phyloP scores from a whole-genome alignment of 768 basidiomycete genomes.

The Mrakia frigida region DNA sequence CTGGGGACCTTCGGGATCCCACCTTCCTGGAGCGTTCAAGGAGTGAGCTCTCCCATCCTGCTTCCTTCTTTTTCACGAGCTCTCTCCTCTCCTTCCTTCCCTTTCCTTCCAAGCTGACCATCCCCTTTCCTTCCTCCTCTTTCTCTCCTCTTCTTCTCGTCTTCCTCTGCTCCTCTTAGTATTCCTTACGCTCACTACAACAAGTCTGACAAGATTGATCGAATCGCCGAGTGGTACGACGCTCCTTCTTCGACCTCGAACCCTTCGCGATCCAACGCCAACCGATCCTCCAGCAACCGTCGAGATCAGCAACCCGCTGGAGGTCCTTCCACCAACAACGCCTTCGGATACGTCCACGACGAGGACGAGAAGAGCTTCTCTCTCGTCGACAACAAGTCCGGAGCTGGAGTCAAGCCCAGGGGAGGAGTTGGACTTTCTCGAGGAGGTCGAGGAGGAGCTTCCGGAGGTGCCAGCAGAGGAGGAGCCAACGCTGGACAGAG shows the following conservation, averaged over 20 bases:
- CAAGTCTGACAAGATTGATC: constrained; percentile 96
- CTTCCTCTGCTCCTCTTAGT: constrained; percentile 35
- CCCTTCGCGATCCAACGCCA: constrained; percentile 9
- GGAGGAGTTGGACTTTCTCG: constrained; percentile 35
- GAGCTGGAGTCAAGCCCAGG: constrained; percentile 34
- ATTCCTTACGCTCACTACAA: constrained; percentile 98
- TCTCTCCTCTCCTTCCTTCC: constrained; percentile 3
- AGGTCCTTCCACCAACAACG: constrained; percentile 59
- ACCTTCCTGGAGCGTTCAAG: constrained; percentile 84
- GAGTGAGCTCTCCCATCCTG: constrained; percentile 49
- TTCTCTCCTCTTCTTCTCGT: background rate
- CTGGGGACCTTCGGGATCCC: constrained; percentile 74
- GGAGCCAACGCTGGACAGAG: constrained; percentile 46
- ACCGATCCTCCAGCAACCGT: constrained; percentile 23
- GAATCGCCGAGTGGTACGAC: constrained; percentile 97
- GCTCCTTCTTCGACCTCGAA: constrained; percentile 20
- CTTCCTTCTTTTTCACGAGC: constrained; percentile 21
- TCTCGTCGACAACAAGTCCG: constrained; percentile 72
- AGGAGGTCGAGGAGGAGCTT: constrained; percentile 26
- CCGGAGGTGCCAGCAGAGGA: constrained; percentile 45
- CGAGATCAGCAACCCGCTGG: constrained; percentile 60
- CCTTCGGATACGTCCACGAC: constrained; percentile 94
- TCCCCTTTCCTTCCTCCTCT: background rate
- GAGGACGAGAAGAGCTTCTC: constrained; percentile 98
- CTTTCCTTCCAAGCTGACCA: background rate